Evolutionary conservation across 2,329 filamentous ascomycete species (phyloP).

Genomic region (Stagonosporopsis tanaceti): DNA sequence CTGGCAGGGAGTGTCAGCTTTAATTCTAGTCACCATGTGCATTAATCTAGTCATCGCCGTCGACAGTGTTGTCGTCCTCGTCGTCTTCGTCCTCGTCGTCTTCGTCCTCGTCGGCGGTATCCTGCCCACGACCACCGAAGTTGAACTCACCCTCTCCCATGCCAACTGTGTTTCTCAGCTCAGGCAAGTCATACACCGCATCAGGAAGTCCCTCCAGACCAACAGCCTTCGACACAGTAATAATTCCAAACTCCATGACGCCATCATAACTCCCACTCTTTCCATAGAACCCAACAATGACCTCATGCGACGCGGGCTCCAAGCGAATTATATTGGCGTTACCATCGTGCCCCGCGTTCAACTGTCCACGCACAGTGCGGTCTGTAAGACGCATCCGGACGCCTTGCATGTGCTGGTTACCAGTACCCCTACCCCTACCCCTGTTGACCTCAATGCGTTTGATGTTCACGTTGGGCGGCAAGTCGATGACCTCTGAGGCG

Average conservation of each 20-base stretch:
- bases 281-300: conserved; percentile 59
- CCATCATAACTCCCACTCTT: conserved; percentile 38
- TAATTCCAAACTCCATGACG: conserved; percentile 56
- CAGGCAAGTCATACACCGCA: conserved; percentile 52
- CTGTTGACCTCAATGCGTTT: conserved; percentile 42
- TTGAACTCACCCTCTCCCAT: not conserved
- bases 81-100: not conserved
- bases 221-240: conserved; percentile 54
- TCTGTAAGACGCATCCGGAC: conserved; percentile 44
- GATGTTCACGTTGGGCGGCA: conserved; percentile 41
- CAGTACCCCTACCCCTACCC: not conserved
- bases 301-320: conserved; percentile 47
- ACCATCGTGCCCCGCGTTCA: conserved; percentile 32
- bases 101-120: not conserved
- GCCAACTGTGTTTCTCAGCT: conserved; percentile 50
- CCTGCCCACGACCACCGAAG: not conserved
- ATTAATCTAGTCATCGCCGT: conserved; percentile 5
- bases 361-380: conserved; percentile 39
- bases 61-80: conserved; percentile 10
- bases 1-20: not conserved
- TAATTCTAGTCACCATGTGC: not conserved
- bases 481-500: conserved; percentile 35
- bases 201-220: conserved; percentile 53
- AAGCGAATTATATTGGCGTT: conserved; percentile 29
- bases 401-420: conserved; percentile 29